Base-by-base conservation (phyloP, 768 basidiomycete genomes). In the Lactarius evosmus region DNA sequence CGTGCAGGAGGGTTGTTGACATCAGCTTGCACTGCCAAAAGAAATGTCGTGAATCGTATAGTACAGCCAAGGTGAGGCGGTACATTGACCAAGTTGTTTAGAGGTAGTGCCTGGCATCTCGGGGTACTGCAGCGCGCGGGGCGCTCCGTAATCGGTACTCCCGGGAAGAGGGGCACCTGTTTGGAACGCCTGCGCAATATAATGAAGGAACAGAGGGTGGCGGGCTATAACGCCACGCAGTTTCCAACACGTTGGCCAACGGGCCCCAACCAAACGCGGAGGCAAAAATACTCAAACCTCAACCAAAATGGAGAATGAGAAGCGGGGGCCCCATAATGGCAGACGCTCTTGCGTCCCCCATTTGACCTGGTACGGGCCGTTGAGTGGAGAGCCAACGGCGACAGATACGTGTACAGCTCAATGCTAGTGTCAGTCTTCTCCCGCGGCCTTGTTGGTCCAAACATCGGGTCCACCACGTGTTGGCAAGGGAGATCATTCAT, bases 61-160 rank as follows among this genome's bases (percentile, higher is more conserved):
- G 30, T 63, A 44, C 4, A 63, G 56, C 58, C 57, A 60, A 29
- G 63, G 63, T 51, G 58, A 64, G 36, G 63, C 63, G 27, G 53
- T 55, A 8, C 58, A 17, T 5, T 38, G 38, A 44, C 29, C 4
- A 34, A 9, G 34, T 46, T 5, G 58, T 58, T 27, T 30, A 50
- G 41, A 63, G 62, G 40, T 58, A 32, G 19, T 32, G 57, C 62
- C 62, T 58, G 32, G 56, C 22, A 17, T 7, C 41, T 63, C 62
- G 30, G 58, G 51, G 3, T 2, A 16, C 22, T 46, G 49, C 27
- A 60, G 34, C 34, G 44, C 58, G 22, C 7, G 41, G n/a, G 55
- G 34, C 58, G 63, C 44, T 60, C 63, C 55, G 36, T 34, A 6
- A 33, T 56, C 12, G 58, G 27, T 25, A 29, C 17, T 1, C 63